Conservation (phyloP, 2,329 filamentous ascomycete genomes). For the Mycosphaerella sp. region DNA sequence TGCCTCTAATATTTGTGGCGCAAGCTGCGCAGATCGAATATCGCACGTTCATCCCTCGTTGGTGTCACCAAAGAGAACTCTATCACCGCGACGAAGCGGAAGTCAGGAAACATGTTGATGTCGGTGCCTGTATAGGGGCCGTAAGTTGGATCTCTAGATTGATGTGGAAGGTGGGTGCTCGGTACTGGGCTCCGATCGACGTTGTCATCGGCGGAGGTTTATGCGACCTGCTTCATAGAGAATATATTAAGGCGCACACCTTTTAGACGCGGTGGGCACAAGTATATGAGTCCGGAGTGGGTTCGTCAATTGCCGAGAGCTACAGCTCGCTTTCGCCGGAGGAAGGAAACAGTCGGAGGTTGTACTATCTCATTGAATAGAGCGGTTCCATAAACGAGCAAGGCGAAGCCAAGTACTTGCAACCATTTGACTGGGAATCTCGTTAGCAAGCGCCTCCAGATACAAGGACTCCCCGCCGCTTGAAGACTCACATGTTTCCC, state of each 20-base stretch:
- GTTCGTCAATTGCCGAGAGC: slow-evolving; percentile 3
- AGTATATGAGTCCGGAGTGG: not conserved
- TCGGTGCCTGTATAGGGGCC: slow-evolving; percentile 28
- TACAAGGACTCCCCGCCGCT: not conserved
- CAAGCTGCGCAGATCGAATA: slow-evolving; percentile 29
- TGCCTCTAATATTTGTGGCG: slow-evolving; percentile 22
- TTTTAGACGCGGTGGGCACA: not conserved
- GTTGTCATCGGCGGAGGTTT: slow-evolving; percentile 30
- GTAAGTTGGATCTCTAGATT: slow-evolving; percentile 23
- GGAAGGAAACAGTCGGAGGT: slow-evolving; percentile 52
- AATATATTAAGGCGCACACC: slow-evolving; percentile 31
- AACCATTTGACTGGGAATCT: slow-evolving; percentile 52
- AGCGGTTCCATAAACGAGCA: slow-evolving; percentile 95
- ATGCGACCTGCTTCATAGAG: slow-evolving; percentile 30
- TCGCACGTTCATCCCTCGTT: slow-evolving; percentile 28
- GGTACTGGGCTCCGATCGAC: slow-evolving; percentile 29
- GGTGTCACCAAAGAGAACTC: slow-evolving; percentile 29
- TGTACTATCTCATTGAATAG: slow-evolving; percentile 91
- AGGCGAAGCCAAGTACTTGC: slow-evolving; percentile 78
- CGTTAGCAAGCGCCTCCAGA: not conserved
- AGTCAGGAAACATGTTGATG: slow-evolving; percentile 29
- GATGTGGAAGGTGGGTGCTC: slow-evolving; percentile 21
- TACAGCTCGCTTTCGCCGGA: slow-evolving; percentile 25
- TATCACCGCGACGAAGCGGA: slow-evolving; percentile 29
- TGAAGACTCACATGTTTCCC: slow-evolving; percentile 79